Conservation (phyloP, 768 basidiomycete species). For the Clitopilus passeckerianus region DNA sequence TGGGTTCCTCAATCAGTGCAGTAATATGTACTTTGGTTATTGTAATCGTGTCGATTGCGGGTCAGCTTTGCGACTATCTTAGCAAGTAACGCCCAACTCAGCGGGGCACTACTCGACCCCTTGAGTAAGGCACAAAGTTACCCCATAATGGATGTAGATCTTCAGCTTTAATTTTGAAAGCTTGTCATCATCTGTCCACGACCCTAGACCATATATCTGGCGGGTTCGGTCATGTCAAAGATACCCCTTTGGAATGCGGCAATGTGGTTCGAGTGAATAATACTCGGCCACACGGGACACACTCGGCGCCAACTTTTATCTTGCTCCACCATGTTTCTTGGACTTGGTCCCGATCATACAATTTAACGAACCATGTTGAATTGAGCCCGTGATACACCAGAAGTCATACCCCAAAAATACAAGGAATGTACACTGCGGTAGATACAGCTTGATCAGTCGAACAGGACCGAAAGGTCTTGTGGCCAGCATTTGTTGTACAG, state of each 20-base stretch:
- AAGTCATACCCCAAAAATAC: neutral
- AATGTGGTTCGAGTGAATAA: neutral
- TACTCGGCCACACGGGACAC: neutral
- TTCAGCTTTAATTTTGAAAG: constrained; percentile 1
- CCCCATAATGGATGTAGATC: constrained; percentile 1
- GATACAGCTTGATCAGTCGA: neutral
- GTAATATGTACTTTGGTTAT: neutral
- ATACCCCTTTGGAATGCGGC: neutral
- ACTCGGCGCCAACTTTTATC: neutral
- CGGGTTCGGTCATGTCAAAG: neutral
- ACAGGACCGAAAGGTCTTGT: neutral
- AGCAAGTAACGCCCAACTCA: neutral
- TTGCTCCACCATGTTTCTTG: neutral
- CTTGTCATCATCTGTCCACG: neutral
- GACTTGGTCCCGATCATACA: neutral
- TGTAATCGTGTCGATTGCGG: neutral
- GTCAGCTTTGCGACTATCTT: neutral
- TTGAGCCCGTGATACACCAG: neutral
- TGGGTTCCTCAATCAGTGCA: neutral
- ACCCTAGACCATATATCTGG: neutral
- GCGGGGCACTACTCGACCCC: neutral
- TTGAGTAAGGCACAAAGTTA: neutral
- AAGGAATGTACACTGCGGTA: neutral
- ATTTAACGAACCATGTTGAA: neutral
- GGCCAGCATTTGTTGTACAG: neutral